Conservation (phyloP, 2,329 filamentous ascomycete species). For the Simplicillium aogashimaense region DNA sequence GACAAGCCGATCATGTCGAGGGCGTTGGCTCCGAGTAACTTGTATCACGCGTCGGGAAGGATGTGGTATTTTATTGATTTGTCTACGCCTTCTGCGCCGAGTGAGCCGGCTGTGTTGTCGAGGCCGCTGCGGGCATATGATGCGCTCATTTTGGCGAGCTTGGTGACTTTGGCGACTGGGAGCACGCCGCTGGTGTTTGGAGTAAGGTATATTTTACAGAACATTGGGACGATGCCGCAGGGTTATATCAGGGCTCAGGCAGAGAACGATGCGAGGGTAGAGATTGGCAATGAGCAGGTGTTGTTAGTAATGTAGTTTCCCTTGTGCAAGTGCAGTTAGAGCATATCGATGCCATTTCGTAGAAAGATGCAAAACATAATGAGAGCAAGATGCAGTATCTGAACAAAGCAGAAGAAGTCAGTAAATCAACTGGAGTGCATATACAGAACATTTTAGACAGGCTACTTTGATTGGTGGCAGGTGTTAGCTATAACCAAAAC, state of each 20-base stretch:
- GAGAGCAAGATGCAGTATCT: too few relatives aligned
- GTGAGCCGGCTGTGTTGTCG: slow-evolving; percentile 5
- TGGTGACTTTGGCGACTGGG: slow-evolving; percentile 7
- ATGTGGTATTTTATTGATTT: slow-evolving; percentile 13
- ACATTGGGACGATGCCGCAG: slow-evolving; percentile 7
- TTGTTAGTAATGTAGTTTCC: slow-evolving; percentile 3
- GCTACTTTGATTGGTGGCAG: too few relatives aligned
- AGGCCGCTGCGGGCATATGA: slow-evolving; percentile 10
- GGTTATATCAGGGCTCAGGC: slow-evolving; percentile 7
- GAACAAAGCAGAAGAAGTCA: too few relatives aligned
- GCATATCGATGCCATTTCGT: too few relatives aligned
- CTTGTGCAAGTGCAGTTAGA: too few relatives aligned
- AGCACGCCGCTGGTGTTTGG: slow-evolving; percentile 9
- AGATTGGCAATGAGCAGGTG: slow-evolving; percentile 1
- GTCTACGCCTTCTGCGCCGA: background rate
- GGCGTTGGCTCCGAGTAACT: slow-evolving; percentile 9
- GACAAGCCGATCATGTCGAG: slow-evolving; percentile 8
- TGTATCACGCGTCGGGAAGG: slow-evolving; percentile 9
- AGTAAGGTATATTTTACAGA: slow-evolving; percentile 6
- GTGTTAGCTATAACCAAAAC: too few relatives aligned
- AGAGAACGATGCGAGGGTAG: slow-evolving; percentile 4
- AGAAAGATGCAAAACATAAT: too few relatives aligned
- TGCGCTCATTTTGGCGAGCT: slow-evolving; percentile 8
- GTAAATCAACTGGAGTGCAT: too few relatives aligned
- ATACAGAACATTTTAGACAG: too few relatives aligned